phyloP scores from a whole-genome alignment of 2,329 filamentous ascomycete genomes.

The Colletotrichum gloeosporioides region DNA sequence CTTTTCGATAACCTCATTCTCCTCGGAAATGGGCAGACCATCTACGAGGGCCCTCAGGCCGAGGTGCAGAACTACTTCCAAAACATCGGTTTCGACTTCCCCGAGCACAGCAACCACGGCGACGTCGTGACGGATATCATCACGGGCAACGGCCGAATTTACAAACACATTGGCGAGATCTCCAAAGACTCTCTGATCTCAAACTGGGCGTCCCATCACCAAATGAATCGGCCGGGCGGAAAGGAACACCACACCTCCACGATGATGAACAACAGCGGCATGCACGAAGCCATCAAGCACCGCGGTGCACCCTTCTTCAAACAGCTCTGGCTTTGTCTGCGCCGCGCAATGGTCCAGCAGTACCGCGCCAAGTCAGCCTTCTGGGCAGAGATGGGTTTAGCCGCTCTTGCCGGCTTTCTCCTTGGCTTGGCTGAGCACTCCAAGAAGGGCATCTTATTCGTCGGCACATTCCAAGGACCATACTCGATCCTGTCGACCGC shows the following conservation, averaged over 20 bases:
- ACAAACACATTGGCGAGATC: conserved; percentile 52
- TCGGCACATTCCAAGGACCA: conserved; percentile 54
- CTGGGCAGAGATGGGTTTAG: conserved; percentile 59
- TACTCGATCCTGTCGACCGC: conserved; percentile 58
- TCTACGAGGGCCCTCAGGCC: conserved; percentile 56
- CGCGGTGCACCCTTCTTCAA: conserved; percentile 53
- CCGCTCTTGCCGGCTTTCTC: conserved; percentile 55
- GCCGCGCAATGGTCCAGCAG: conserved; percentile 61
- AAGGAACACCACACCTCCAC: conserved; percentile 29
- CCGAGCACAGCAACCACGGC: conserved; percentile 55
- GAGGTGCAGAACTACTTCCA: conserved; percentile 56
- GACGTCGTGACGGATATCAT: conserved; percentile 68
- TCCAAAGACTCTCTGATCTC: conserved; percentile 54
- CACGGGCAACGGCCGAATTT: conserved; percentile 58
- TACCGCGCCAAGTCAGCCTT: conserved; percentile 56
- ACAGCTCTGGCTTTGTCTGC: conserved; percentile 59
- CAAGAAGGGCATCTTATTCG: conserved; percentile 57
- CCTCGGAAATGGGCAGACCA: conserved; percentile 57
- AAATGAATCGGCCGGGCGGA: conserved; percentile 30
- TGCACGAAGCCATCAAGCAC: conserved; percentile 50
- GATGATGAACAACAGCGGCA: conserved; percentile 41
- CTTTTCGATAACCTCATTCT: conserved; percentile 62
- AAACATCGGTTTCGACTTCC: conserved; percentile 56
- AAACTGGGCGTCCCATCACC: conserved; percentile 45
- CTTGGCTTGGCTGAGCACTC: conserved; percentile 59